Evolutionary conservation across 2,329 filamentous ascomycete species (phyloP), one percentile per base, ranked within the genome.

Genomic region (Claviceps sp.): DNA sequence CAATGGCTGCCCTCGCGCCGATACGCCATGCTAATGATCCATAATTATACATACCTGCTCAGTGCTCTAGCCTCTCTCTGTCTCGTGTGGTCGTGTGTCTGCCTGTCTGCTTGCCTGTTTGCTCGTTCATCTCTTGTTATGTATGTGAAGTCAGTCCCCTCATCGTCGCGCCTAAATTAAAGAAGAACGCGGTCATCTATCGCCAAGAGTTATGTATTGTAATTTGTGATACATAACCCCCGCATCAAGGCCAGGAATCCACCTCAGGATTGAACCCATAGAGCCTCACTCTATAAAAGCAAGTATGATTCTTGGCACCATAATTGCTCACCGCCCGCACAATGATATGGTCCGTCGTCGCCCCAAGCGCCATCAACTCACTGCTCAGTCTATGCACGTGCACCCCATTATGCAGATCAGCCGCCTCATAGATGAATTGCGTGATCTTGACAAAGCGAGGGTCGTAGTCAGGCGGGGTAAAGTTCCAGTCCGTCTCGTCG

Each of bases 201-300:
- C 30, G 9, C 30, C 30, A 34, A 9, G 38, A 16, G 13, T 3
- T 40, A 40, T 7, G 24, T 26, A 6, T 7, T 26, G 24, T 26
- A 26, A 26, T 26, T 7, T 26, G 24, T 26, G 24, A 26, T 26
- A 44, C 22, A n/a, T 2, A 43, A 7, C 22, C 43, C 13, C n/a
- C 6, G 9, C 22, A 6, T 49, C 48, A 48, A 30, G 47, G 26
- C 47, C 22, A 38, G 18, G 34, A 14, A 30, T 38, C 55, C 24
- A 60, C 51, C 37, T 74, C 63, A 37, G 52, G 40, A 48, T 56
- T 59, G 18, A 51, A 16, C 73, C 82, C 67, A 61, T 78, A 83
- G 45, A 85, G 54, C 52, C 74, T 68, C n/a, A 83, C 64, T 1
- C 81, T 70, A 65, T 85, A 86, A 59, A 86, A 76, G 61, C 82